Conservation (phyloP, 108 stramenopile genomes). For the Cyclotella baltica region DNA sequence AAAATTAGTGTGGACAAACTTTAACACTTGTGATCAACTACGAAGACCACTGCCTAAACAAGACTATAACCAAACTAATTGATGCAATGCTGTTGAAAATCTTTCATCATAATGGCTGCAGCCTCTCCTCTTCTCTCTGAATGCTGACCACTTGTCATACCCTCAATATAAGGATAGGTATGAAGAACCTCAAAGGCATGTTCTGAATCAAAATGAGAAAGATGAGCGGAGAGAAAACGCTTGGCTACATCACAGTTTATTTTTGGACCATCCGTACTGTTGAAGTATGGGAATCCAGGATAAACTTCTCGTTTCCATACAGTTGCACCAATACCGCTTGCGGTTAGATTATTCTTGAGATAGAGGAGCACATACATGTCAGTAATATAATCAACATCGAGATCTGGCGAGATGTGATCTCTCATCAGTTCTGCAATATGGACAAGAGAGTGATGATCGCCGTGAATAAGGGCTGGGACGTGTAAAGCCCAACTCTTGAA, state of each 20-base stretch:
- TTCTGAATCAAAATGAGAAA: not conserved
- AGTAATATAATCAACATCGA: not conserved
- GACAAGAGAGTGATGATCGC: not conserved
- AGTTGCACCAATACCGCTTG: not conserved
- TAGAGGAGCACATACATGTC: not conserved
- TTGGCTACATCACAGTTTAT: not conserved
- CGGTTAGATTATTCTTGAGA: not conserved
- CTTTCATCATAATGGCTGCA: not conserved
- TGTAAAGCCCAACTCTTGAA: not conserved
- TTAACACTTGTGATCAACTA: no score
- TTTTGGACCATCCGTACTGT: not conserved
- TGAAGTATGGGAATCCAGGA: not conserved
- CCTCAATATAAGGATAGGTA: slow-evolving; percentile 1
- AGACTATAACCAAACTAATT: not conserved
- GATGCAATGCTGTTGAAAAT: not conserved
- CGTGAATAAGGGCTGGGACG: not conserved
- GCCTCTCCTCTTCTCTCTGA: not conserved
- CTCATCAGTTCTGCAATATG: not conserved
- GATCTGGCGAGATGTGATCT: not conserved
- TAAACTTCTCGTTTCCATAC: not conserved
- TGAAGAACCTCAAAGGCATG: not conserved
- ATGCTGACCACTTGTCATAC: not conserved
- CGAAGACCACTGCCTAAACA: no score
- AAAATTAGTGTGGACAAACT: no score
- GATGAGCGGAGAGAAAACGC: not conserved